Conservation (phyloP, 768 basidiomycete species). For the Boletus rubescentipes region DNA sequence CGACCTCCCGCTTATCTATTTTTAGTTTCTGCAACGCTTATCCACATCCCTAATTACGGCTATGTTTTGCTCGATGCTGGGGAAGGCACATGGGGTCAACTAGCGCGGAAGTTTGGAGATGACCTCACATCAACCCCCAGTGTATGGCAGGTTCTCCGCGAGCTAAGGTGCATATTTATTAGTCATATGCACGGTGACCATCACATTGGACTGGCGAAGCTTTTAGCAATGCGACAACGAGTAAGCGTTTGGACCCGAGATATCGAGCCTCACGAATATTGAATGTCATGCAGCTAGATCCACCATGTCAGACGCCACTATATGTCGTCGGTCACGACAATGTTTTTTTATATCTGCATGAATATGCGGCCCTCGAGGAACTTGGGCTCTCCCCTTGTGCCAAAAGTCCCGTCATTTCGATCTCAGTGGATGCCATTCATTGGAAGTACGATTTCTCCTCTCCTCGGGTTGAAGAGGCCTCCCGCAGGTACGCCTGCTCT, state of each 20-base stretch:
- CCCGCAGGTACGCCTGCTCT: slow-evolving; percentile 3
- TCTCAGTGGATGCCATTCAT: slow-evolving; percentile 58
- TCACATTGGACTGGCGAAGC: slow-evolving; percentile 76
- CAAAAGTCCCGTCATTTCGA: slow-evolving; percentile 51
- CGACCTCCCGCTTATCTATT: neutral
- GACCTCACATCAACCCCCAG: slow-evolving; percentile 35
- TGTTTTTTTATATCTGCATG: slow-evolving; percentile 67
- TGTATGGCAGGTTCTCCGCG: slow-evolving; percentile 61
- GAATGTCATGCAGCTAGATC: slow-evolving; percentile 51
- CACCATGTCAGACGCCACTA: slow-evolving; percentile 59
- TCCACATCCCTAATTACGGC: slow-evolving; percentile 71
- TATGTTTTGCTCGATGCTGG: slow-evolving; percentile 85
- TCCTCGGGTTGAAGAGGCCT: slow-evolving; percentile 6
- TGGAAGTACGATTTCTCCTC: slow-evolving; percentile 41
- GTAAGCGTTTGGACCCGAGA: slow-evolving; percentile 37
- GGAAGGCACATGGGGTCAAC: slow-evolving; percentile 92
- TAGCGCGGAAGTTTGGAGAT: slow-evolving; percentile 72
- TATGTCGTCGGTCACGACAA: slow-evolving; percentile 64
- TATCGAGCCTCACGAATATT: neutral
- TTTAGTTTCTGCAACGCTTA: slow-evolving; percentile 71
- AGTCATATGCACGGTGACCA: slow-evolving; percentile 94
- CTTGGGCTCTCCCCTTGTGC: slow-evolving; percentile 55
- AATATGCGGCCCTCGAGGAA: slow-evolving; percentile 69
- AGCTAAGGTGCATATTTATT: slow-evolving; percentile 78
- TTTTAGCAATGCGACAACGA: slow-evolving; percentile 67